Conservation (phyloP, 108 stramenopile genomes). For the Mediolabrus comicus region DNA sequence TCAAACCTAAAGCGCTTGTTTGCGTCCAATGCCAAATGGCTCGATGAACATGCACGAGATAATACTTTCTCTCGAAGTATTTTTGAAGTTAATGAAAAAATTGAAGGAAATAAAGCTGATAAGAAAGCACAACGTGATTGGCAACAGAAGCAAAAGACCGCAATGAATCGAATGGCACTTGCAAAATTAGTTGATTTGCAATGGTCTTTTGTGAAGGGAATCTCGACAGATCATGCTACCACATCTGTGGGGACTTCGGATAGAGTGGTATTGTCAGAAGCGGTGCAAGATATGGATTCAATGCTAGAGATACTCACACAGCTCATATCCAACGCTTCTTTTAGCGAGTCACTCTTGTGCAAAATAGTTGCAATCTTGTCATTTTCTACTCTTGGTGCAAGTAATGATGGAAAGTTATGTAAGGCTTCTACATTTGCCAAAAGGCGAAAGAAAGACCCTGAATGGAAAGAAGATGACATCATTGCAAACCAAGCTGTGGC, state of each 20-base stretch:
- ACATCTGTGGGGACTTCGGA: conserved; percentile 11
- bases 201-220: conserved; percentile 43
- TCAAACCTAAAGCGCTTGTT: conserved; percentile 67
- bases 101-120: background rate
- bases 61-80: conserved; percentile 11
- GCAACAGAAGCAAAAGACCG: conserved; percentile 38
- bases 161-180: conserved; percentile 48
- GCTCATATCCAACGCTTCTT: conserved; percentile 42
- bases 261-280: conserved; percentile 1
- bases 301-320: conserved; percentile 30
- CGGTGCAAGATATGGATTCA: conserved; percentile 34
- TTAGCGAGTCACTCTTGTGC: conserved; percentile 69
- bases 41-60: conserved; percentile 44
- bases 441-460: background rate
- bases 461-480: conserved; percentile 13
- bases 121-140: conserved; percentile 43
- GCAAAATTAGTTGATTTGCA: conserved; percentile 76
- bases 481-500: conserved; percentile 36
- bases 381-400: conserved; percentile 47
- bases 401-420: conserved; percentile 20
- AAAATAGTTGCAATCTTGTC: conserved; percentile 67
- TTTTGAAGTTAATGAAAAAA: background rate
- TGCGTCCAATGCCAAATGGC: conserved; percentile 53
- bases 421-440: background rate
- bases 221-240: conserved; percentile 1